phyloP scores from a whole-genome alignment of 805 yeast species.

The Deakozyma indianensis region DNA sequence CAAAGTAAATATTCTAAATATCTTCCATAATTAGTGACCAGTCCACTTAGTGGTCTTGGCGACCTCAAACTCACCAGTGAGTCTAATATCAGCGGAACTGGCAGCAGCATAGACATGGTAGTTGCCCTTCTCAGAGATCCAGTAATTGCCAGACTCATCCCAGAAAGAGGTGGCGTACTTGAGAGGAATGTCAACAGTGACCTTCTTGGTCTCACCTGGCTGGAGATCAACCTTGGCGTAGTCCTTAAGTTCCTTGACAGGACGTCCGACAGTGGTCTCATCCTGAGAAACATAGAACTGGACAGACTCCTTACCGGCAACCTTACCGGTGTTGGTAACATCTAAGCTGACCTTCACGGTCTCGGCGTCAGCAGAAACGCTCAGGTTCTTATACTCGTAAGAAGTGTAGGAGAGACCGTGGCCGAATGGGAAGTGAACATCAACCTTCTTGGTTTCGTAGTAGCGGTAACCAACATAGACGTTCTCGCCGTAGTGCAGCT shows the following conservation, averaged over 20 bases:
- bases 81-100: slow-evolving; percentile 4
- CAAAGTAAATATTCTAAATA: too few species aligned
- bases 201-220: slow-evolving; percentile 29
- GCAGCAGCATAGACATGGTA: slow-evolving; percentile 22
- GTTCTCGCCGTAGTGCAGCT: slow-evolving; percentile 49
- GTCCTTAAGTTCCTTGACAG: slow-evolving; percentile 45
- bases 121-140: slow-evolving; percentile 37
- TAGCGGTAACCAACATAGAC: slow-evolving; percentile 49
- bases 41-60: background rate
- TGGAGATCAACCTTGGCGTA: slow-evolving; percentile 33
- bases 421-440: slow-evolving; percentile 47
- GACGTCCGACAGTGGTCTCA: slow-evolving; percentile 30
- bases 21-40: too few species aligned
- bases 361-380: slow-evolving; percentile 2
- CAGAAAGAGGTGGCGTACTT: slow-evolving; percentile 42
- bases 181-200: slow-evolving; percentile 24
- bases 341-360: slow-evolving; percentile 19
- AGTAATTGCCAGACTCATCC: slow-evolving; percentile 31
- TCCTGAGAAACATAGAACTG: slow-evolving; percentile 33
- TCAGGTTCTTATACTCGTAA: slow-evolving; percentile 23
- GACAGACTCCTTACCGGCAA: slow-evolving; percentile 36
- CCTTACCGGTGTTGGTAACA: slow-evolving; percentile 34
- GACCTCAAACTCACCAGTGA: background rate
- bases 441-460: slow-evolving; percentile 37
- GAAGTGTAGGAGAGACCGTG: slow-evolving; percentile 46